Evolutionary conservation across 139 green algal species (phyloP).

Genomic region (Picochlorum sp.): DNA sequence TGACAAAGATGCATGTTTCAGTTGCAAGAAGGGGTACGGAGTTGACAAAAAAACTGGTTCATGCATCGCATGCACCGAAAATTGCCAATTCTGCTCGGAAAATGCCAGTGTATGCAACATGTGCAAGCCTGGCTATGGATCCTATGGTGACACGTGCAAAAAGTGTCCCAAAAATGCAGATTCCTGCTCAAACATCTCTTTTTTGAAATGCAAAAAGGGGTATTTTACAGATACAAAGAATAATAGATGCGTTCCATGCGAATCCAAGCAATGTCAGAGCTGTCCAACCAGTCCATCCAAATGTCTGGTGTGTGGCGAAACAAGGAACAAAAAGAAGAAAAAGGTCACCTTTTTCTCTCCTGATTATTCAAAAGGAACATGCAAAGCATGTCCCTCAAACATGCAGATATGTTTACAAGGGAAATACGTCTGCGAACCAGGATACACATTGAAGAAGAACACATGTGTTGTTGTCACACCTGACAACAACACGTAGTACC

Average conservation of each 20-base stretch:
- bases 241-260: neutral
- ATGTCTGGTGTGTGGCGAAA: neutral
- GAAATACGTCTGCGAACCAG: neutral
- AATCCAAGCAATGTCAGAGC: neutral
- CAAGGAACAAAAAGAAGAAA: neutral
- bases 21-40: neutral
- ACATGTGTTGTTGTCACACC: neutral
- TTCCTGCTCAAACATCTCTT: neutral
- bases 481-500: too few relatives aligned
- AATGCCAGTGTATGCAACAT: neutral
- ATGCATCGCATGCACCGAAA: neutral
- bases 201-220: neutral
- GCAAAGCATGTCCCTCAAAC: neutral
- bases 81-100: neutral
- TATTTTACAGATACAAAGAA: neutral
- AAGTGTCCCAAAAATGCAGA: neutral
- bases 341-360: neutral
- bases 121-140: neutral
- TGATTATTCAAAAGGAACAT: neutral
- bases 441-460: neutral
- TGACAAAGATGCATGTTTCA: neutral
- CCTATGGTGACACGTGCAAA: neutral
- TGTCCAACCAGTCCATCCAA: conserved; percentile 1
- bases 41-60: neutral
- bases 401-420: neutral